Conservation (phyloP, 176 grass and related monocot species). For the Pontederia paniculata region DNA sequence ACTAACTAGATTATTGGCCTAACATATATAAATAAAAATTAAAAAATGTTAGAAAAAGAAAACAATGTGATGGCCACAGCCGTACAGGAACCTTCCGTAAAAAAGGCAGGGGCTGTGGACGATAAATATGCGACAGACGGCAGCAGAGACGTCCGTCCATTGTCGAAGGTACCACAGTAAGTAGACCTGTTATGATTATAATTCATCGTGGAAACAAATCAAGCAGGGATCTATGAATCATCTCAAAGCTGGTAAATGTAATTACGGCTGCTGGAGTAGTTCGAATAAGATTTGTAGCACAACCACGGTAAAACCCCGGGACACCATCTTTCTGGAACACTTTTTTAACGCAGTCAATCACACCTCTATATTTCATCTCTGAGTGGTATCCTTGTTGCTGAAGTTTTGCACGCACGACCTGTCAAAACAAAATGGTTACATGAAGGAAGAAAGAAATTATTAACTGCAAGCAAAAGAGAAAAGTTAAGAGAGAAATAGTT, state of each 20-base stretch:
- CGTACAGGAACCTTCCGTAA: no score
- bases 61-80: no score
- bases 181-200: no score
- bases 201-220: no score
- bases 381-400: slow-evolving; percentile 54
- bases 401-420: slow-evolving; percentile 75
- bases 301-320: slow-evolving; percentile 83
- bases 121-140: no score
- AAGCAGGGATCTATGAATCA: no score
- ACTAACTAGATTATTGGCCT: no score
- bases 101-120: no score
- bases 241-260: slow-evolving; percentile 94
- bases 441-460: not conserved
- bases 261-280: slow-evolving; percentile 93
- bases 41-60: no score
- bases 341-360: slow-evolving; percentile 59
- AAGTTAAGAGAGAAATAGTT: not conserved
- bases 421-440: not conserved
- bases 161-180: no score
- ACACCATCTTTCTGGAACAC: slow-evolving; percentile 59
- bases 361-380: slow-evolving; percentile 32
- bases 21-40: no score
- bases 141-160: no score
- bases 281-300: slow-evolving; percentile 68
- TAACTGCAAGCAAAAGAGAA: not conserved